Evolutionary conservation across 2,329 filamentous ascomycete species (phyloP), one percentile per base, ranked within the genome.

Genomic region (Paraconiothyrium brasiliense): DNA sequence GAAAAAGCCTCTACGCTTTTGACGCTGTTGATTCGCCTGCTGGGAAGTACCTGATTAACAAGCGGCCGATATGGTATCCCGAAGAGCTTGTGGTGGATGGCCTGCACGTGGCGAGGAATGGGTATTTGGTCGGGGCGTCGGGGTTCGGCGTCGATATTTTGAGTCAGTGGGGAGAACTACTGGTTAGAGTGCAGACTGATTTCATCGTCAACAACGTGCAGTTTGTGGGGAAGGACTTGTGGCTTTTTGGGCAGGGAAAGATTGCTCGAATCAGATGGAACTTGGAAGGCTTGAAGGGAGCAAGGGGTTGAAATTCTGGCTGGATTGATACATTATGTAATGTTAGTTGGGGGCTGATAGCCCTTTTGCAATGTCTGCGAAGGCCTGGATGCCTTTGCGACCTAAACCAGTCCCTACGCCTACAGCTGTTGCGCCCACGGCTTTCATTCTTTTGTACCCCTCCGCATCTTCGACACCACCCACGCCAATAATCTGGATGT

Each of bases 381-480:
- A 93, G 0, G 93, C 82, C 0, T 59, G 71, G 0, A 90, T 73
- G 0, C 91, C 91, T 65, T 86, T 84, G 54, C 85, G 80, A 1
- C 90, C 90, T 50, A 93, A 74, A 4, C 86, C 90, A 2, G 90
- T 93, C 0, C 87, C 91, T 4, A 76, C 84, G 0, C 85, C 91
- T 0, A 93, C 90, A 0, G 86, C 87, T 24, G 72, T 80, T 0
- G 91, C 91, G 0, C 91, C 91, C 0, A 87, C 91, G 7, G 76
- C 79, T 65, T 81, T 83, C 48, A 93, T 93, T 65, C 91, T 83
- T 59, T 78, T 77, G 67, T 84, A 92, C 0, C 89, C 90, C 2
- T 78, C 82, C 0, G 77, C 80, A 72, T 93, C 89, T 27, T 84
- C 80, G 1, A 94, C 91, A 1, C 92, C 92, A 1, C 92, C 92